Conservation (phyloP, 148 eudicot species). For the Hydrangea macrophylla region DNA sequence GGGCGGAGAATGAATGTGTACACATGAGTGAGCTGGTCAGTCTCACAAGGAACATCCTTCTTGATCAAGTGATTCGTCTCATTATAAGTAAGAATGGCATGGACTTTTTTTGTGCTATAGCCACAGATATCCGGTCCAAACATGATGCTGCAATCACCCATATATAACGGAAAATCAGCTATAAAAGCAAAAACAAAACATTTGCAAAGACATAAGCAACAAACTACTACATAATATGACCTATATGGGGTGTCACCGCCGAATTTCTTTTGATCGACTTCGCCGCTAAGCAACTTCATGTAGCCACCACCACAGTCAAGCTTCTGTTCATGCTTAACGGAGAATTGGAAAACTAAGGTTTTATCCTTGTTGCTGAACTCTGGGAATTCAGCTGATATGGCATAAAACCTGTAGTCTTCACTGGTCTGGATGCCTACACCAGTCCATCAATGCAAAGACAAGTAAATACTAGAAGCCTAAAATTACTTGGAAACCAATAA, state of each 20-base stretch:
- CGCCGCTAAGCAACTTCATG: conserved; percentile 82
- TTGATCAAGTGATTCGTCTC: conserved; percentile 65
- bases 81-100: conserved; percentile 63
- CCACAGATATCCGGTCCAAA: conserved; percentile 90
- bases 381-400: conserved; percentile 76
- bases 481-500: neutral
- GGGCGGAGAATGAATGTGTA: conserved; percentile 92
- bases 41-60: conserved; percentile 91
- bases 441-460: neutral
- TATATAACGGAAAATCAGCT: conserved; percentile 5
- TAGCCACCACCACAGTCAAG: conserved; percentile 94
- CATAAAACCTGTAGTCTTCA: conserved; percentile 77
- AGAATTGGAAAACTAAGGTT: conserved; percentile 73
- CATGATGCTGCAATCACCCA: conserved; percentile 57
- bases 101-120: conserved; percentile 77
- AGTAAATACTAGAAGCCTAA: neutral
- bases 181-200: conserved; percentile 10
- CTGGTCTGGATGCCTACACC: conserved; percentile 70
- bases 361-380: conserved; percentile 87
- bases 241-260: conserved; percentile 84
- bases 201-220: neutral
- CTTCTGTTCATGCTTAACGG: conserved; percentile 85
- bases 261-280: conserved; percentile 69
- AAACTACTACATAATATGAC: conserved; percentile 27
- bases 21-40: conserved; percentile 87